Evolutionary conservation across 768 basidiomycete genomes (phyloP), one percentile per base, ranked within the genome.

Genomic region (Amanita pallidorosea): DNA sequence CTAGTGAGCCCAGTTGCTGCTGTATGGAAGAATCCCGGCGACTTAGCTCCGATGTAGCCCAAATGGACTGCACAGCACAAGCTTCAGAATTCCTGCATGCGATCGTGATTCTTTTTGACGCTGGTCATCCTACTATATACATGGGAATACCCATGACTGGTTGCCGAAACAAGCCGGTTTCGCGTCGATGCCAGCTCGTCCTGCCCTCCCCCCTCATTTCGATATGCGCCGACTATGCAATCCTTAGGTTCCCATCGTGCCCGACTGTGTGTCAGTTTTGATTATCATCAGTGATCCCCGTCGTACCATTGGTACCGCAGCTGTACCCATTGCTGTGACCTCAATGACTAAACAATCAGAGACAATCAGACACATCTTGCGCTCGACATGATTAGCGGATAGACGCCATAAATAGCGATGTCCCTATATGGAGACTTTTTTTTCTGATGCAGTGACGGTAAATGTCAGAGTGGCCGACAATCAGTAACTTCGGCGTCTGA

Each of bases 31-130:
- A 36, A 34, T 38, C 36, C 20, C 34, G 54, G 54, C 57, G 49
- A 52, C 40, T 53, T 58, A 58, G 54, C 56, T 55, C 57, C 57
- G 55, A 46, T 54, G 45, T 48, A 44, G 41, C 41, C 36, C 53
- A 40, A 42, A 53, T 47, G 45, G 17, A 11, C 49, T 37, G 47
- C 45, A 53, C 31, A 22, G 53, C 48, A 48, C 36, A 48, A 48
- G 36, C 47, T 48, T 48, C 47, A 48, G 47, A 48, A 48, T 25
- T 36, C 35, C 47, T 25, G 47, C 47, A 17, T 25, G 23, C 36
- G 35, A 48, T 48, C 36, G 47, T 48, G 12, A 37, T 48, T 29
- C 20, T 13, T 17, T 46, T 25, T 27, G 35, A 34, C 36, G 29
- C 25, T 23, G 45, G 20, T 46, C 17, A 8, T n/a, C 34, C 20